Conservation (phyloP, 495 filamentous ascomycete genomes). For the Hyaloscypha bicolor region DNA sequence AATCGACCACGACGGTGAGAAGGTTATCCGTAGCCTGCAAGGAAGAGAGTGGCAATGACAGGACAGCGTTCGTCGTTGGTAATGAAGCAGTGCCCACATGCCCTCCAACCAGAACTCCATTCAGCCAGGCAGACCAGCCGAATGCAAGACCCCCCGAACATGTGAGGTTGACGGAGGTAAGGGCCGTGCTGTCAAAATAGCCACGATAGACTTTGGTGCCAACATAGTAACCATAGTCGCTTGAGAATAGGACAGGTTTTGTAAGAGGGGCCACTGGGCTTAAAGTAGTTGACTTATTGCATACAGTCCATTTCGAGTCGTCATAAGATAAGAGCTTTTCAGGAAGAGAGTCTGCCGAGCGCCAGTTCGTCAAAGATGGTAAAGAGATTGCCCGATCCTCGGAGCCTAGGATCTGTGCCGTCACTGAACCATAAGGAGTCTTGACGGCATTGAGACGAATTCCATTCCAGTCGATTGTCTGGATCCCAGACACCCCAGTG, state of each 20-base stretch:
- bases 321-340: conserved; percentile 62
- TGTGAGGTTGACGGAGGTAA: conserved; percentile 50
- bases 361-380: conserved; percentile 54
- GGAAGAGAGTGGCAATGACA: conserved; percentile 39
- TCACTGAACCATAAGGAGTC: conserved; percentile 46
- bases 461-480: conserved; percentile 66
- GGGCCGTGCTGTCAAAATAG: conserved; percentile 58
- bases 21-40: conserved; percentile 53
- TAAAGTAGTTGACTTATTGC: conserved; percentile 53
- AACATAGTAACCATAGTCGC: conserved; percentile 71
- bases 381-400: conserved; percentile 38
- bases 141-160: conserved; percentile 65
- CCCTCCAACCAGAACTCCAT: conserved; percentile 56
- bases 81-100: conserved; percentile 46
- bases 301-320: conserved; percentile 38
- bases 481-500: conserved; percentile 47
- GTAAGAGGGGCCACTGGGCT: conserved; percentile 61
- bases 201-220: conserved; percentile 69
- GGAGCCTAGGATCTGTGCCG: conserved; percentile 41
- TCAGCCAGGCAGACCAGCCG: conserved; percentile 60
- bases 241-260: conserved; percentile 59
- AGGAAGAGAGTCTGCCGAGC: conserved; percentile 65
- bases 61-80: conserved; percentile 28
- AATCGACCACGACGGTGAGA: conserved; percentile 67
- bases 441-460: conserved; percentile 43